Evolutionary conservation across 2,329 filamentous ascomycete genomes (phyloP).

Genomic region (Cadophora malorum): DNA sequence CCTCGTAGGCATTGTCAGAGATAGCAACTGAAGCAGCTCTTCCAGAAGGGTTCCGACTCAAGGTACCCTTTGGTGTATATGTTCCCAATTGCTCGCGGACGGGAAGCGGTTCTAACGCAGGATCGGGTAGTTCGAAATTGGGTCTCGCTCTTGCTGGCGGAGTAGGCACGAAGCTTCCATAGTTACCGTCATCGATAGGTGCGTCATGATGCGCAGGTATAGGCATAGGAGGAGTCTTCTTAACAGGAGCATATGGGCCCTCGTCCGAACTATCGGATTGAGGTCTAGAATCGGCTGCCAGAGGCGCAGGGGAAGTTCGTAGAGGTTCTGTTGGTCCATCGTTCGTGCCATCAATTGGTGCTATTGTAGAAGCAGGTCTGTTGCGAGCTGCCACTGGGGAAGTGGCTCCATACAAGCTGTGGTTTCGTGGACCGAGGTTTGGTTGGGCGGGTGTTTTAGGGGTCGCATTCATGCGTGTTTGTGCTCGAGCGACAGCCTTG

Average conservation of each 20-base stretch:
- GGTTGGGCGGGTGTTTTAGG: conserved; percentile 46
- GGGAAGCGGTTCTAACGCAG: conserved; percentile 49
- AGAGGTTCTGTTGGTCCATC: conserved; percentile 29
- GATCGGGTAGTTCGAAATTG: conserved; percentile 65
- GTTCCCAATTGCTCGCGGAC: neutral
- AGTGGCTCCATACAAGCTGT: conserved; percentile 39
- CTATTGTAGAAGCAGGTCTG: conserved; percentile 22
- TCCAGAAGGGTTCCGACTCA: conserved; percentile 14
- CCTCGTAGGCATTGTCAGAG: conserved; percentile 50
- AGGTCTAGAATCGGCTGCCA: conserved; percentile 36
- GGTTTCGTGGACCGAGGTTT: conserved; percentile 25
- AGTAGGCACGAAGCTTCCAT: conserved; percentile 68
- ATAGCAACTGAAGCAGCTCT: conserved; percentile 27
- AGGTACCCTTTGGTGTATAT: conserved; percentile 2
- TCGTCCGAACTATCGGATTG: conserved; percentile 32
- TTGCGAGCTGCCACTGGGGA: conserved; percentile 28
- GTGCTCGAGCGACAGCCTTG: conserved; percentile 78
- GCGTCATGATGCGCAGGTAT: conserved; percentile 38
- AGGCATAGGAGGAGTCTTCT: conserved; percentile 46
- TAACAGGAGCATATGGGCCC: conserved; percentile 28
- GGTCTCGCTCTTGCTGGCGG: conserved; percentile 49
- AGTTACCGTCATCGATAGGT: conserved; percentile 49
- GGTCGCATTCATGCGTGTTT: conserved; percentile 65
- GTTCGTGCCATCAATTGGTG: conserved; percentile 16
- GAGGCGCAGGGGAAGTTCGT: conserved; percentile 34